phyloP scores from a whole-genome alignment of 345 rosid genomes.

The Cardamine resedifolia region DNA sequence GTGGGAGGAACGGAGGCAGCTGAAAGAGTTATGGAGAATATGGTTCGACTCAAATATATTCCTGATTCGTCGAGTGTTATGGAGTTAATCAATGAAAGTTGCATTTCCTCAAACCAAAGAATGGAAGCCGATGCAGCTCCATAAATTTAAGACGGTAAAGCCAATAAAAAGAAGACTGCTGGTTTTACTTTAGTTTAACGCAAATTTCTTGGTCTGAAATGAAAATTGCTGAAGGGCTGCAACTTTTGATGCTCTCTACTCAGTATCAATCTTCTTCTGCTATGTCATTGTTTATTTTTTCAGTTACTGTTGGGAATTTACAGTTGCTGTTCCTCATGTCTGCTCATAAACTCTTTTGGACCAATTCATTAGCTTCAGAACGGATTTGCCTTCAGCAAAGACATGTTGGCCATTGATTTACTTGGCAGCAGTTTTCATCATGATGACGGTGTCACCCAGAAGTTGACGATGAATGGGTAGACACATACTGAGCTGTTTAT shows the following conservation, averaged over 20 bases:
- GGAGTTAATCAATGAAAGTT: slow-evolving; percentile 28
- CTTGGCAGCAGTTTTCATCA: not conserved
- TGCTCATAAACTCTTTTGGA: slow-evolving; percentile 10
- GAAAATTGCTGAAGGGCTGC: slow-evolving; percentile 6
- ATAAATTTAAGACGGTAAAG: slow-evolving; percentile 10
- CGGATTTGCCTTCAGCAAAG: slow-evolving; percentile 12
- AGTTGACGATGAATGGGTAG: not conserved
- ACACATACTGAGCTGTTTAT: not conserved
- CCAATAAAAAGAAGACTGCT: not conserved
- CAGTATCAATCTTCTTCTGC: slow-evolving; percentile 7
- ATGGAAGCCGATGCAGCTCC: slow-evolving; percentile 33
- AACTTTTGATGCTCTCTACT: not conserved
- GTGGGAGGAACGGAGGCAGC: slow-evolving; percentile 51
- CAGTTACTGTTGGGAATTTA: not conserved
- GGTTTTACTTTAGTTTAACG: not conserved
- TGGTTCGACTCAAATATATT: slow-evolving; percentile 53
- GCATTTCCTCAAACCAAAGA: slow-evolving; percentile 26
- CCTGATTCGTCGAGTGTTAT: slow-evolving; percentile 42
- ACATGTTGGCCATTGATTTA: slow-evolving; percentile 1
- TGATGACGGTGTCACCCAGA: not conserved
- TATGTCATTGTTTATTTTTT: slow-evolving; percentile 1
- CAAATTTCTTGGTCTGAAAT: not conserved
- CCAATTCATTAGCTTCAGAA: slow-evolving; percentile 16
- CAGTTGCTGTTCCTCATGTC: not conserved
- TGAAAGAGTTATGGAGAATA: slow-evolving; percentile 47